Evolutionary conservation across 495 filamentous ascomycete species (phyloP), one percentile per base, ranked within the genome.

Genomic region (Rostrohypoxylon terebratum): DNA sequence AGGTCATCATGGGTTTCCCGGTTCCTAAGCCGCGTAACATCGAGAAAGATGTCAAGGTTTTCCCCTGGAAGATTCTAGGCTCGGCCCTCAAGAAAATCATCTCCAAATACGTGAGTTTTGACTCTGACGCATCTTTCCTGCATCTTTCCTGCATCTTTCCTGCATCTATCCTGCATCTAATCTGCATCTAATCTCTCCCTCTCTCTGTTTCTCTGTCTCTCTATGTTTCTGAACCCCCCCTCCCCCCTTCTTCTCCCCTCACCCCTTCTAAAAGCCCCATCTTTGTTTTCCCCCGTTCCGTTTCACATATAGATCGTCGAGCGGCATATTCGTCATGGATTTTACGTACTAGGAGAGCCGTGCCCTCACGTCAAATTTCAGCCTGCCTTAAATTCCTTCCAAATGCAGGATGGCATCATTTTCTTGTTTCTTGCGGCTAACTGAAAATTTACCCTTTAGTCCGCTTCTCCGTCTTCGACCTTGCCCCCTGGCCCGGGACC

Each of bases 21-120:
- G 90, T 89, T 23, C 96, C 96, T 1, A 98, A 98, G 83, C 96
- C 96, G 5, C 86, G 96, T 44, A 97, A 97, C 74, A 99, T 99
- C 72, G 96, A 98, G 84, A 99, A 99, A 81, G 94, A 97, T 75
- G 93, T 99, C 73, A 99, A 99, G 80, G 96, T 98, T 5, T 99
- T 98, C 77, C 90, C 93, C 10, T 99, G 96, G 96, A 93, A 91
- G 76, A 91, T 92, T 54, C 82, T 99, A 11, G 85, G 84, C 11
- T 86, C 87, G 47, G 94, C 96, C 0, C 82, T 99, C 61, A 96
- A 94, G 85, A 99, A 99, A 83, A 97, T 98, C 76, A 96, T 98
- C 78, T 90, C 92, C 68, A 99, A 99, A 94, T 99, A 98, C 81
- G 76, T 78, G 61, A 72, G 76, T 75, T 59, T 21, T 13, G 10